phyloP scores from a whole-genome alignment of 495 filamentous ascomycete genomes.

The Saxispiralis lemnorum region DNA sequence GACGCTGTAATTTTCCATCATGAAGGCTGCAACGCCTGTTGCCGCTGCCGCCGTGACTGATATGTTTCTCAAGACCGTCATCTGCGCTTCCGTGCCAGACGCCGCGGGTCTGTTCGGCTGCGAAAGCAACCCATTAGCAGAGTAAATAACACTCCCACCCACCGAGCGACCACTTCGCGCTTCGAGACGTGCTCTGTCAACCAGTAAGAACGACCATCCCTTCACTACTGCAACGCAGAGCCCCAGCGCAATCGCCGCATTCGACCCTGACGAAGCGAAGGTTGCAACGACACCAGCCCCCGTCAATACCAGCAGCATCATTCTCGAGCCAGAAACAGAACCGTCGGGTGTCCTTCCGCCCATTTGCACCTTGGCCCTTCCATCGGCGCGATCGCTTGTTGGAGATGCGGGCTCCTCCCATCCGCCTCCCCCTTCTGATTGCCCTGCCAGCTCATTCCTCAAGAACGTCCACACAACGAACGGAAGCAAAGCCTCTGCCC shows the following conservation, averaged over 20 bases:
- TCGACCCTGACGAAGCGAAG: conserved; percentile 4
- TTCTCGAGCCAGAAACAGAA: not conserved
- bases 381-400: not conserved
- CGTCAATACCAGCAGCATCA: conserved; percentile 3
- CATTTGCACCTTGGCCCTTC: not conserved
- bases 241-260: conserved; percentile 7
- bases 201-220: conserved; percentile 6
- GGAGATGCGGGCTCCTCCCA: not conserved
- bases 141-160: conserved; percentile 6
- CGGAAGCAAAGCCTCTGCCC: conserved; percentile 9
- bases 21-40: conserved; percentile 13
- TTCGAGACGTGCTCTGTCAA: conserved; percentile 4
- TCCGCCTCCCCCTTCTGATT: not conserved
- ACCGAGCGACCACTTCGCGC: not conserved
- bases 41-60: conserved; percentile 4
- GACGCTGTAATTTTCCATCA: conserved; percentile 15
- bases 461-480: not conserved
- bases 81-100: not conserved
- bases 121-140: conserved; percentile 9
- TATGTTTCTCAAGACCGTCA: conserved; percentile 6
- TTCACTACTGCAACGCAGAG: conserved; percentile 5
- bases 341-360: not conserved
- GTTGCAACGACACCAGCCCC: conserved; percentile 4
- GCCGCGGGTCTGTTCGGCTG: conserved; percentile 1
- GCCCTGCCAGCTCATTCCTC: not conserved